Evolutionary conservation across 495 filamentous ascomycete genomes (phyloP).

Genomic region (Rhizodiscina lignyota): DNA sequence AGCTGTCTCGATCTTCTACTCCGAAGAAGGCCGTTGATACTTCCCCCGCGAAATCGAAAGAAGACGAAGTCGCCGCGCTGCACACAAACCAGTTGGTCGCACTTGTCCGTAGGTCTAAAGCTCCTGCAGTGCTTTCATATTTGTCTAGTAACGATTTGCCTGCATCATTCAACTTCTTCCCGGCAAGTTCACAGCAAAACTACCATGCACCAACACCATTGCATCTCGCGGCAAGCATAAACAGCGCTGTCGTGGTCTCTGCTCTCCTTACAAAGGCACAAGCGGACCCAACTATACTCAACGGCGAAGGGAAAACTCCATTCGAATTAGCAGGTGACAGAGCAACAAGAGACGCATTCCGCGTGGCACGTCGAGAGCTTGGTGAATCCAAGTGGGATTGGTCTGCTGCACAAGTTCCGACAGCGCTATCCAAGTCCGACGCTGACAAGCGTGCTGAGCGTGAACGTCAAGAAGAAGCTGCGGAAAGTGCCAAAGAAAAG

Average conservation of each 20-base stretch:
- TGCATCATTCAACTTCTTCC: slow-evolving; percentile 56
- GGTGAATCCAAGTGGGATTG: slow-evolving; percentile 70
- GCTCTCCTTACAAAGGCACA: slow-evolving; percentile 61
- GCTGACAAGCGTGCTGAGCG: slow-evolving; percentile 43
- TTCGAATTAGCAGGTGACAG: slow-evolving; percentile 83
- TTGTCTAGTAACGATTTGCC: slow-evolving; percentile 52
- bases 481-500: slow-evolving; percentile 38
- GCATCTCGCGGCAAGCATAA: slow-evolving; percentile 68
- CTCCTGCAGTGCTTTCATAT: slow-evolving; percentile 75
- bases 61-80: slow-evolving; percentile 61
- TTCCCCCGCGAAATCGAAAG: slow-evolving; percentile 33
- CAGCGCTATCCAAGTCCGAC: slow-evolving; percentile 48
- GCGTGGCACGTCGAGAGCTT: slow-evolving; percentile 65
- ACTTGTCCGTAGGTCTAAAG: slow-evolving; percentile 77
- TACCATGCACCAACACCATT: slow-evolving; percentile 75
- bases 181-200: slow-evolving; percentile 46
- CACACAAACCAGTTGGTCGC: slow-evolving; percentile 81
- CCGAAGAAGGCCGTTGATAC: slow-evolving; percentile 13
- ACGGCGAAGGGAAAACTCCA: slow-evolving; percentile 49
- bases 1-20: slow-evolving; percentile 3
- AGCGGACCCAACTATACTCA: slow-evolving; percentile 56
- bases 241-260: slow-evolving; percentile 52
- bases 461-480: slow-evolving; percentile 35
- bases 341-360: slow-evolving; percentile 77
- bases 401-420: slow-evolving; percentile 54